Evolutionary conservation across 2,329 filamentous ascomycete genomes (phyloP).

Genomic region (Dactylellina parvicollis): DNA sequence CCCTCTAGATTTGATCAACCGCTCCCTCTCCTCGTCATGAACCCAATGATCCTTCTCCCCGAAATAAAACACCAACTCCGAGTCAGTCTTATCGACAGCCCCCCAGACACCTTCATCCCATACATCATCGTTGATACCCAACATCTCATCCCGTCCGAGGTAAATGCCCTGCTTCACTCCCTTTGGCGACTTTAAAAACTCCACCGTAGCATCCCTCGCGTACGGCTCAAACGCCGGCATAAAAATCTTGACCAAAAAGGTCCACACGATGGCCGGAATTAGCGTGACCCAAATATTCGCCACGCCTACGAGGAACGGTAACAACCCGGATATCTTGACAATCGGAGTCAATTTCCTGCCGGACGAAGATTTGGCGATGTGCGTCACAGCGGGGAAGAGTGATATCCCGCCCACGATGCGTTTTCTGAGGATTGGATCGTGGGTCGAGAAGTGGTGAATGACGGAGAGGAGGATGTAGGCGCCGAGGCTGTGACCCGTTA

Average conservation of each 20-base stretch:
- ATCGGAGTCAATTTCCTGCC: slow-evolving; percentile 66
- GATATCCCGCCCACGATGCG: slow-evolving; percentile 68
- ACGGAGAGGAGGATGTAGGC: slow-evolving; percentile 76
- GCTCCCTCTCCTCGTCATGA: slow-evolving; percentile 67
- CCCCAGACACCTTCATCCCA: slow-evolving; percentile 72
- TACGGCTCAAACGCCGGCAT: slow-evolving; percentile 57
- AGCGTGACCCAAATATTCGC: slow-evolving; percentile 27
- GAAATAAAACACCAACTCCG: slow-evolving; percentile 70
- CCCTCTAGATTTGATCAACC: slow-evolving; percentile 62
- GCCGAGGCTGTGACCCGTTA: slow-evolving; percentile 80
- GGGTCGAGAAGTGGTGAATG: slow-evolving; percentile 63
- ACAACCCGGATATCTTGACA: slow-evolving; percentile 7
- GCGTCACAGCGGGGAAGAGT: slow-evolving; percentile 77
- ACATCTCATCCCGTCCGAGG: slow-evolving; percentile 70
- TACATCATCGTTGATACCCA: slow-evolving; percentile 67
- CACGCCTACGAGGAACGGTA: slow-evolving; percentile 14
- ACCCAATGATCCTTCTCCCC: slow-evolving; percentile 73
- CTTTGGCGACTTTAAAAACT: slow-evolving; percentile 68
- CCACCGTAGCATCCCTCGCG: slow-evolving; percentile 66
- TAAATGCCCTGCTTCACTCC: slow-evolving; percentile 71
- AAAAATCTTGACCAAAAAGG: slow-evolving; percentile 27
- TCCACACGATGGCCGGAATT: slow-evolving; percentile 20
- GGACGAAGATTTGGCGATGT: slow-evolving; percentile 72
- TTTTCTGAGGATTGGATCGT: slow-evolving; percentile 3
- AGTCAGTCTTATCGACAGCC: slow-evolving; percentile 47